These are phyloP conservation scores for Beauveria caledonica DNA, from an alignment of 2,329 filamentous ascomycete genomes.

Conservation along the genomic window DNA sequence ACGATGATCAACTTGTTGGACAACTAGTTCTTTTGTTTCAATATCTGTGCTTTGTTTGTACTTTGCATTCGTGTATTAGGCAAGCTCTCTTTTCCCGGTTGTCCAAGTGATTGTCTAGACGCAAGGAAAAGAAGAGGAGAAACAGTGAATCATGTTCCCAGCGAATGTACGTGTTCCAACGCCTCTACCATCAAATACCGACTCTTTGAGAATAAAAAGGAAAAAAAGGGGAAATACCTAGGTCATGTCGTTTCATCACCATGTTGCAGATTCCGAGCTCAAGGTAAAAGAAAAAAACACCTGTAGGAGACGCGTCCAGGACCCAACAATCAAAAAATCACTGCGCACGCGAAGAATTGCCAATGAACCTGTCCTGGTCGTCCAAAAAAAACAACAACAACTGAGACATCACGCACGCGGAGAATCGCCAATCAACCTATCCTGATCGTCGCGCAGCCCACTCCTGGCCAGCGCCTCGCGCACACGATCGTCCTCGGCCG, in stretches of 20 bases:
- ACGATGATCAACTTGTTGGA: too few species aligned
- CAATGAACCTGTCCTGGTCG: slow-evolving; percentile 33
- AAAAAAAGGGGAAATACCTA: neutral
- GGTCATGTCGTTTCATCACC: neutral
- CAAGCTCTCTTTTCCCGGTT: neutral
- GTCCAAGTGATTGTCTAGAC: neutral
- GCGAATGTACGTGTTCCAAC: neutral
- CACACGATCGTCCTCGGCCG: slow-evolving; percentile 50
- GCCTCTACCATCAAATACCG: neutral
- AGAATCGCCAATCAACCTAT: slow-evolving; percentile 32
- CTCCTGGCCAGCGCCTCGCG: slow-evolving; percentile 42
- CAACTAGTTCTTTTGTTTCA: too few species aligned
- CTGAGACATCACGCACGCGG: slow-evolving; percentile 2
- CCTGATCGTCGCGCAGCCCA: slow-evolving; percentile 29
- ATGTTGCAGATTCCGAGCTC: neutral
- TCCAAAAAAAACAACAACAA: slow-evolving; percentile 12
- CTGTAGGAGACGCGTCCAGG: neutral
- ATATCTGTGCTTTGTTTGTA: neutral
- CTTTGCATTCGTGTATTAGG: too few species aligned
- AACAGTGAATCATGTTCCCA: too few species aligned
- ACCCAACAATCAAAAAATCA: neutral
- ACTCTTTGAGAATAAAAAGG: neutral
- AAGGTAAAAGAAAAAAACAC: neutral
- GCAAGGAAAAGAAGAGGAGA: neutral
- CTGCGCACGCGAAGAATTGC: slow-evolving; percentile 20